Evolutionary conservation across 2,329 filamentous ascomycete species (phyloP).

Genomic region (Aspergillus fischeri): DNA sequence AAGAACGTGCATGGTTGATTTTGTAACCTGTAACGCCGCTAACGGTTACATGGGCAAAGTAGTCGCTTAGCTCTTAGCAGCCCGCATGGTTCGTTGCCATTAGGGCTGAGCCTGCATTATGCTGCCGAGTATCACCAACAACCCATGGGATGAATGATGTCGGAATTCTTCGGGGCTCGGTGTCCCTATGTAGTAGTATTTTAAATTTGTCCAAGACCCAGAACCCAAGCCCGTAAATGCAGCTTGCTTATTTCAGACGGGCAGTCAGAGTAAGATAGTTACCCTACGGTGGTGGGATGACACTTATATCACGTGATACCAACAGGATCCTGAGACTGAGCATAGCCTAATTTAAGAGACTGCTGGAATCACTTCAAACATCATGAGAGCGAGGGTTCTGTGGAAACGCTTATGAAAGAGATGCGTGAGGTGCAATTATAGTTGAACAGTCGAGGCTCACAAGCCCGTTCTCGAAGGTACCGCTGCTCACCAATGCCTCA

Average conservation of each 20-base stretch:
- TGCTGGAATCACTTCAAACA: neutral
- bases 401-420: too few relatives aligned
- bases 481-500: slow-evolving; percentile 61
- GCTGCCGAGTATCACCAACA: neutral
- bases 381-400: neutral
- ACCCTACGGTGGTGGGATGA: neutral
- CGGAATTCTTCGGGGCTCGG: slow-evolving; percentile 17
- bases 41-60: neutral
- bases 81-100: neutral
- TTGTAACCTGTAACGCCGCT: neutral
- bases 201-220: neutral
- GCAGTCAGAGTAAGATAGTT: neutral
- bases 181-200: neutral
- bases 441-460: too few relatives aligned
- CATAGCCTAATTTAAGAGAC: neutral
- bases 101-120: neutral
- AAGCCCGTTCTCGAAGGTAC: neutral
- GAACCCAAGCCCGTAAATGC: neutral
- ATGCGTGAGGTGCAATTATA: too few relatives aligned
- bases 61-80: neutral
- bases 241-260: neutral
- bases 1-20: neutral
- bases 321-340: neutral
- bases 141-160: neutral
- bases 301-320: neutral